phyloP scores from a whole-genome alignment of 129 eudicot species.

The Saussurea involucrata region DNA sequence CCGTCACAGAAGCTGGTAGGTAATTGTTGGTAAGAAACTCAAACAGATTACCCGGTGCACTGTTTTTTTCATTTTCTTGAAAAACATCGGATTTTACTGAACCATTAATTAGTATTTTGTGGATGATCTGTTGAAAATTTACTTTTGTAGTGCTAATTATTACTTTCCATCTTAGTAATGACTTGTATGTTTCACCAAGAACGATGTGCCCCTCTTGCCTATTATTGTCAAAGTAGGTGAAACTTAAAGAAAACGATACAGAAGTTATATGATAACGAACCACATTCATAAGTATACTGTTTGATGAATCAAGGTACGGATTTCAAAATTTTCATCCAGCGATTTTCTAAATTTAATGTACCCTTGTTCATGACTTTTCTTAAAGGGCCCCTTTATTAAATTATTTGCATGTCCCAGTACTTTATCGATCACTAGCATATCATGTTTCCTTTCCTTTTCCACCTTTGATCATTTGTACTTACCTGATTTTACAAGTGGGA shows the following conservation, averaged over 20 bases:
- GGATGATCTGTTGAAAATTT: too few species aligned
- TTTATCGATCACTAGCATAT: slow-evolving; percentile 19
- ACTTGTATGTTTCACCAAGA: neutral
- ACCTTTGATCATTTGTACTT: neutral
- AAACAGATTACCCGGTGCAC: too few species aligned
- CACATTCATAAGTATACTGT: neutral
- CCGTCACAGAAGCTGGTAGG: too few species aligned
- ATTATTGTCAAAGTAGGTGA: neutral
- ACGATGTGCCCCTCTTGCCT: neutral
- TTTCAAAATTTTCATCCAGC: neutral
- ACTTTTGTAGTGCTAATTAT: too few species aligned
- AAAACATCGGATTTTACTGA: too few species aligned
- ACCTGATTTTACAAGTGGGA: slow-evolving; percentile 15
- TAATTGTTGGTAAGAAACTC: too few species aligned
- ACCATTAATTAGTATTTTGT: too few species aligned
- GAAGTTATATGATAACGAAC: neutral
- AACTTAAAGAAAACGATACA: neutral
- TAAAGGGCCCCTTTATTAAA: neutral
- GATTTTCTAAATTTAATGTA: neutral
- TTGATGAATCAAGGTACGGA: neutral
- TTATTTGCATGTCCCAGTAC: slow-evolving; percentile 6
- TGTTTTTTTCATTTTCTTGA: too few species aligned
- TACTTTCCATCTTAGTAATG: neutral
- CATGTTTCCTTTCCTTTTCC: slow-evolving; percentile 15
- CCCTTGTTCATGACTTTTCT: neutral